Conservation (phyloP, 2,329 filamentous ascomycete genomes). For the Arthrocladium fulminans region DNA sequence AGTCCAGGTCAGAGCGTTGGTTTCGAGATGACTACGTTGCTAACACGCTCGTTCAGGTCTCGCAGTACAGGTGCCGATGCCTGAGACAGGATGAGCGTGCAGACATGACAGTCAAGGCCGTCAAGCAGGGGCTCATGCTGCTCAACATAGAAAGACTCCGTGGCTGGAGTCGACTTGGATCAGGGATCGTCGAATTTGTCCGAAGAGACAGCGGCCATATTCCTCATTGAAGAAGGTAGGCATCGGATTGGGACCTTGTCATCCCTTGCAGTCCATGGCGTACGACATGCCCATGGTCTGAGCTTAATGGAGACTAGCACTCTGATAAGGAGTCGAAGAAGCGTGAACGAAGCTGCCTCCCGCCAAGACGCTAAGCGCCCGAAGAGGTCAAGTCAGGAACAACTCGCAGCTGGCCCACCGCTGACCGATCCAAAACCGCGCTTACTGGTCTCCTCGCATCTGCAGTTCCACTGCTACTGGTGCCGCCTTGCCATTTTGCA, state of each 20-base stretch:
- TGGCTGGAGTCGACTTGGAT: background rate
- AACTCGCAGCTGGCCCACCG: background rate
- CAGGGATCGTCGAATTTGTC: slow-evolving; percentile 1
- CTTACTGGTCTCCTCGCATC: background rate
- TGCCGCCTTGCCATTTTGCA: slow-evolving; percentile 2
- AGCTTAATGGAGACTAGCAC: background rate
- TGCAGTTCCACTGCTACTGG: background rate
- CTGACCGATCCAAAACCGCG: background rate
- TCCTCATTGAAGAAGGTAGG: background rate
- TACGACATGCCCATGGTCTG: background rate
- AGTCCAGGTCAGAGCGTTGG: background rate
- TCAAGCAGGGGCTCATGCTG: background rate
- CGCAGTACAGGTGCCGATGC: background rate
- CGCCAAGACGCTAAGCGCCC: background rate
- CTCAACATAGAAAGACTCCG: background rate
- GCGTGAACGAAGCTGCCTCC: slow-evolving; percentile 1
- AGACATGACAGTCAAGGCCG: background rate
- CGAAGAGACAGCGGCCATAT: background rate
- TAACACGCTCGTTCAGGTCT: background rate
- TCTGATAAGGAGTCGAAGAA: slow-evolving; percentile 9
- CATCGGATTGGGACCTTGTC: background rate
- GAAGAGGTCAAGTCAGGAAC: slow-evolving; percentile 6
- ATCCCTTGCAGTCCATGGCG: slow-evolving; percentile 5
- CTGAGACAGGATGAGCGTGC: background rate
- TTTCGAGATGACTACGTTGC: background rate